phyloP scores from a whole-genome alignment of 2,329 filamentous ascomycete species.

The Venturia aucupariae region DNA sequence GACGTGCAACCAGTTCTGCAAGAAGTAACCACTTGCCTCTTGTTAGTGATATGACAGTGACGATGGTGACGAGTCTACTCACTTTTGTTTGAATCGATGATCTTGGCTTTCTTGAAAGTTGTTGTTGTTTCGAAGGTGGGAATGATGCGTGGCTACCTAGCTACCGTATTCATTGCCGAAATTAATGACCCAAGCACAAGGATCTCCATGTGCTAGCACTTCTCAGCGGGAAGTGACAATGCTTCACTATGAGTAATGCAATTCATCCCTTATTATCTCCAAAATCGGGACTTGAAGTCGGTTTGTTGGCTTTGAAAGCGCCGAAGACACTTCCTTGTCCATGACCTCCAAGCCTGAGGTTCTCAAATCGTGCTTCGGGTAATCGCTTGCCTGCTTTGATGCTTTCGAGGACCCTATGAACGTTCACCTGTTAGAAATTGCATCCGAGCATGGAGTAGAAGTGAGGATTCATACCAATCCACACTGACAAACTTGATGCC shows the following conservation, averaged over 20 bases:
- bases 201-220: too few relatives aligned
- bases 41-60: neutral
- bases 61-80: neutral
- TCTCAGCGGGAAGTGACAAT: too few relatives aligned
- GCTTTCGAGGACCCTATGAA: slow-evolving; percentile 66
- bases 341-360: slow-evolving; percentile 10
- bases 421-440: slow-evolving; percentile 18
- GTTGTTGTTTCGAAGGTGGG: neutral
- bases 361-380: slow-evolving; percentile 60
- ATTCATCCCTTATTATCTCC: neutral
- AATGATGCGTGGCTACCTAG: neutral
- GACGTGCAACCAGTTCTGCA: neutral
- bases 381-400: slow-evolving; percentile 66
- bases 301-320: slow-evolving; percentile 9
- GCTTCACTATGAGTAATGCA: neutral
- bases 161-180: neutral
- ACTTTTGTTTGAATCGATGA: neutral
- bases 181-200: too few relatives aligned
- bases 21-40: neutral
- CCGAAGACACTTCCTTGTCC: slow-evolving; percentile 10
- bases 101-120: neutral
- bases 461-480: slow-evolving; percentile 53
- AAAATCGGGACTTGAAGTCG: neutral
- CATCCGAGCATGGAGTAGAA: slow-evolving; percentile 15
- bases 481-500: slow-evolving; percentile 70